phyloP scores from a whole-genome alignment of 2,329 filamentous ascomycete species.

The Alternaria triticina region DNA sequence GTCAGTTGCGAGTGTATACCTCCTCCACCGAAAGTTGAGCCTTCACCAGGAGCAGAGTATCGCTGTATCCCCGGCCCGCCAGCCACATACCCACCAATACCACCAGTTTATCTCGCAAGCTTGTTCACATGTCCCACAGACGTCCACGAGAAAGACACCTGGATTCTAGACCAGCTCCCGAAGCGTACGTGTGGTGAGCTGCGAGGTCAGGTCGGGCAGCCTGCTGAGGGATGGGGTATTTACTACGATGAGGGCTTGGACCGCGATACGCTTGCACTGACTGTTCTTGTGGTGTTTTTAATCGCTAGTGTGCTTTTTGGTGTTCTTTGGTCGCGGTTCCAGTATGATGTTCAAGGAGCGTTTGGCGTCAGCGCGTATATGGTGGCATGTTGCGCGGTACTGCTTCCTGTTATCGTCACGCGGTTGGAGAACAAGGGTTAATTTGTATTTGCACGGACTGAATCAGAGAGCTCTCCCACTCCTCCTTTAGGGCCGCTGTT shows the following conservation, averaged over 20 bases:
- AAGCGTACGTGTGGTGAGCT: slow-evolving; percentile 29
- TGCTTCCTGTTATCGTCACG: neutral
- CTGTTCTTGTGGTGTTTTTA: slow-evolving; percentile 21
- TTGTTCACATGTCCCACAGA: slow-evolving; percentile 25
- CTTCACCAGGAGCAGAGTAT: slow-evolving; percentile 30
- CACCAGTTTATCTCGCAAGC: slow-evolving; percentile 26
- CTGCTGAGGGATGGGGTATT: slow-evolving; percentile 38
- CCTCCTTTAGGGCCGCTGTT: neutral
- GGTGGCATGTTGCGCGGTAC: neutral
- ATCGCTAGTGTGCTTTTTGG: slow-evolving; percentile 27
- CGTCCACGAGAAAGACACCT: slow-evolving; percentile 22
- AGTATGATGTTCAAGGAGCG: slow-evolving; percentile 33
- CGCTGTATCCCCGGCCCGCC: slow-evolving; percentile 27
- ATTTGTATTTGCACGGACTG: neutral
- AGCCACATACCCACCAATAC: slow-evolving; percentile 25
- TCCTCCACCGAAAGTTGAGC: slow-evolving; percentile 26
- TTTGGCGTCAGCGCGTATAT: slow-evolving; percentile 28
- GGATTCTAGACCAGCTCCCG: slow-evolving; percentile 30
- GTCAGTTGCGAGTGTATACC: slow-evolving; percentile 33
- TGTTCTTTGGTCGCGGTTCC: slow-evolving; percentile 26
- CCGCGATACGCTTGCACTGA: slow-evolving; percentile 15
- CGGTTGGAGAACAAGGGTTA: neutral
- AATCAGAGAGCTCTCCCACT: neutral
- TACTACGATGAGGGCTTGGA: slow-evolving; percentile 34
- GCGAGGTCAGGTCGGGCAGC: slow-evolving; percentile 18